Evolutionary conservation across 768 basidiomycete species (phyloP).

Genomic region (Pleurotus tuoliensis): DNA sequence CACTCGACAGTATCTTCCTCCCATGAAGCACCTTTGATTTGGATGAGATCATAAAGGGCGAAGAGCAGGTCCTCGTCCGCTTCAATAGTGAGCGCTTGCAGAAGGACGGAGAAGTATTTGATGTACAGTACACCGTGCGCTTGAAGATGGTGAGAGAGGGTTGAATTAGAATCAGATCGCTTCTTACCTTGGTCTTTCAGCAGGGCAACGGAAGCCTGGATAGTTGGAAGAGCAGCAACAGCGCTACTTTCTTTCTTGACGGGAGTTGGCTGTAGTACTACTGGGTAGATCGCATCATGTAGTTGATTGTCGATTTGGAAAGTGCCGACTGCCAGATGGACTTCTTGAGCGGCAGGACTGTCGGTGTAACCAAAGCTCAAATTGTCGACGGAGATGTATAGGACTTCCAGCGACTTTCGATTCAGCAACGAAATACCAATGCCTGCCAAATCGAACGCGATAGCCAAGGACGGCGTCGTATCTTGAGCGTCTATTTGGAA

Average conservation of each 20-base stretch:
- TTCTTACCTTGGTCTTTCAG: slow-evolving; percentile 88
- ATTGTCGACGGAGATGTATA: slow-evolving; percentile 77
- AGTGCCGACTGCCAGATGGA: slow-evolving; percentile 78
- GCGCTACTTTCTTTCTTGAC: slow-evolving; percentile 71
- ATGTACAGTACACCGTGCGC: slow-evolving; percentile 98
- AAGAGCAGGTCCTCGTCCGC: slow-evolving; percentile 97
- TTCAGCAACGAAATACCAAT: slow-evolving; percentile 92
- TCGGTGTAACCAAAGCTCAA: slow-evolving; percentile 84
- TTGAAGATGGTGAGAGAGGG: slow-evolving; percentile 25
- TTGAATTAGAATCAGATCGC: not conserved
- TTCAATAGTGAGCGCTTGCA: slow-evolving; percentile 93
- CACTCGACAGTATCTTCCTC: slow-evolving; percentile 75
- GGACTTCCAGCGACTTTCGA: slow-evolving; percentile 79
- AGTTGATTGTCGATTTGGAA: slow-evolving; percentile 97
- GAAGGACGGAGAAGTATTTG: slow-evolving; percentile 91
- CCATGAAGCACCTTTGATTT: slow-evolving; percentile 91
- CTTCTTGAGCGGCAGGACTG: slow-evolving; percentile 72
- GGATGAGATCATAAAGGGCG: slow-evolving; percentile 85
- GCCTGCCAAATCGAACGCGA: slow-evolving; percentile 79
- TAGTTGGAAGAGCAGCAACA: slow-evolving; percentile 80
- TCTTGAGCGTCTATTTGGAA: slow-evolving; percentile 88
- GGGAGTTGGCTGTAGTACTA: slow-evolving; percentile 91
- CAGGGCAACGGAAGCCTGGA: slow-evolving; percentile 85
- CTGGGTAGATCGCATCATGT: slow-evolving; percentile 92
- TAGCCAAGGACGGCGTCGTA: slow-evolving; percentile 55